phyloP scores from a whole-genome alignment of 163 green algal genomes.

The Scenedesmus sp. region DNA sequence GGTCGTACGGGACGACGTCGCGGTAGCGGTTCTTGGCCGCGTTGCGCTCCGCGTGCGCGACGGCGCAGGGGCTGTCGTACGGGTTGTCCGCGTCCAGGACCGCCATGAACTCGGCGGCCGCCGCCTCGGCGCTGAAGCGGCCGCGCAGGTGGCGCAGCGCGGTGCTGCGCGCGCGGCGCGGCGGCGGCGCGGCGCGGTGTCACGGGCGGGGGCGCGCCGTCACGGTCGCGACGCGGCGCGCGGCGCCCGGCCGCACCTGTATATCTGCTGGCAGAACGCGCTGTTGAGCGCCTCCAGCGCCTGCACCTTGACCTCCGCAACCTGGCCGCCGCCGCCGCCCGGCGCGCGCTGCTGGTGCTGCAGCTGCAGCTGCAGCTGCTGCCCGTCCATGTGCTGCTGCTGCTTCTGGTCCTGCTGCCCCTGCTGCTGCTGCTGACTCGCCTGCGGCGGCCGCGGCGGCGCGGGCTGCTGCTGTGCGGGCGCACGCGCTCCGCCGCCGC shows the following conservation, averaged over 20 bases:
- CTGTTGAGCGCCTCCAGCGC: constrained; percentile 19
- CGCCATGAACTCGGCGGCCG: constrained; percentile 14
- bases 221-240: too few species aligned
- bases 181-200: too few species aligned
- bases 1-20: constrained; percentile 88
- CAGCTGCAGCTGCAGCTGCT: too few species aligned
- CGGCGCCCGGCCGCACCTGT: too few species aligned
- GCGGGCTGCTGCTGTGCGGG: background rate
- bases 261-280: constrained; percentile 34
- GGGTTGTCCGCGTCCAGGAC: constrained; percentile 33
- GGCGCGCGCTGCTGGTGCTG: too few species aligned
- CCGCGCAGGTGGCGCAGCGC: constrained; percentile 16
- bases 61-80: constrained; percentile 1
- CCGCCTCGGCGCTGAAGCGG: background rate
- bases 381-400: background rate
- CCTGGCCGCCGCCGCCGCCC: background rate
- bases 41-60: constrained; percentile 16
- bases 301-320: constrained; percentile 13
- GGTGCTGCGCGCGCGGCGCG: background rate
- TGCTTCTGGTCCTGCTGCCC: background rate
- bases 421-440: background rate
- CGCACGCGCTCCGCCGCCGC: background rate
- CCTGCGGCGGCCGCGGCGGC: background rate
- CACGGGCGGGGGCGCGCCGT: too few species aligned
- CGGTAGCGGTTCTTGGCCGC: constrained; percentile 66